These are phyloP conservation scores for Salix dunnii DNA, from an alignment of 345 rosid species.

Conservation along the genomic window DNA sequence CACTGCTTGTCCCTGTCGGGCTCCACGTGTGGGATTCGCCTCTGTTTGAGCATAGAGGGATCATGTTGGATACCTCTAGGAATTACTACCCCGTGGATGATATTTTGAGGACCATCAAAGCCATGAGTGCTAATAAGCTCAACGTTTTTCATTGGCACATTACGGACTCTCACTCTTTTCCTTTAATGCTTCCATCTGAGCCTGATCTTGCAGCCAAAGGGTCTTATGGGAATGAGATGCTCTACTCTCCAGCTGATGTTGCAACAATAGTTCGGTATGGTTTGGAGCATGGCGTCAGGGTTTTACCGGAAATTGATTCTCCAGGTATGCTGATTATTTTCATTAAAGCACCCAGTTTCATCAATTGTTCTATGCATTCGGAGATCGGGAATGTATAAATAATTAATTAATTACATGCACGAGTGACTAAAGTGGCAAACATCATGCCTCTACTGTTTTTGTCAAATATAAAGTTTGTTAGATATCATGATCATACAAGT, in stretches of 20 bases:
- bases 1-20: slow-evolving; percentile 18
- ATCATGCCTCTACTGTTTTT: too few relatives aligned
- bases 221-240: slow-evolving; percentile 59
- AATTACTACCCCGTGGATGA: slow-evolving; percentile 68
- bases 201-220: slow-evolving; percentile 71
- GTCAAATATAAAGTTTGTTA: too few relatives aligned
- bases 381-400: too few relatives aligned
- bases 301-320: slow-evolving; percentile 76
- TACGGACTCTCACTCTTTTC: slow-evolving; percentile 82
- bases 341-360: too few relatives aligned
- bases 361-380: too few relatives aligned
- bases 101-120: slow-evolving; percentile 55
- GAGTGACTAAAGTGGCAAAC: too few relatives aligned
- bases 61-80: slow-evolving; percentile 76
- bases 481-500: too few relatives aligned
- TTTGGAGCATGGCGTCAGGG: slow-evolving; percentile 72
- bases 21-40: slow-evolving; percentile 55
- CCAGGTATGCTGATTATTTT: slow-evolving; percentile 44
- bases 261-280: slow-evolving; percentile 54
- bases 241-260: slow-evolving; percentile 57
- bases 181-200: slow-evolving; percentile 69
- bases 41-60: slow-evolving; percentile 62
- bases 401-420: too few relatives aligned
- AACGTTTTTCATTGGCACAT: slow-evolving; percentile 95
- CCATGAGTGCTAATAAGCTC: slow-evolving; percentile 75